Base-by-base conservation (phyloP, 257 asterid species). In the Petunia axillaris region DNA sequence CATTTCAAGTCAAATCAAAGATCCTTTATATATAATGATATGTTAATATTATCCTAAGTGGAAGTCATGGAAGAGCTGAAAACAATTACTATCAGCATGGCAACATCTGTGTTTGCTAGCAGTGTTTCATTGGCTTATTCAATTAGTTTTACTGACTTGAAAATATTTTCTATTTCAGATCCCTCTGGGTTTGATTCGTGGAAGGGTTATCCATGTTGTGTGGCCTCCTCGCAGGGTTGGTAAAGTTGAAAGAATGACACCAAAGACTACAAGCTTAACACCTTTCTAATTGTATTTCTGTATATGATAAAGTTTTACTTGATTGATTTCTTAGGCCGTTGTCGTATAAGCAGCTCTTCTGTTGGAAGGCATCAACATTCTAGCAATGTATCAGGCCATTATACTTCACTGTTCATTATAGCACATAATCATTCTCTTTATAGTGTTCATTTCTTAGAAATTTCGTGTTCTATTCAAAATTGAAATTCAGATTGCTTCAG, bases 221-320 rank as follows among this genome's bases (percentile, higher is more conserved):
- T 94, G 99, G 98, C 98, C 98, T 50, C 98, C 98, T 63, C 92
- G 89, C 70, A 85, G 98, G 82, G 37, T 91, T 11, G 97, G 98
- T 66, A 85, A 80, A 87, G 88, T 93, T 79, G 83, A 84, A 78
- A 58, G 91, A 59, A 82, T 76, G 50, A 66, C 8, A 63, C 16
- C 68, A 36, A 63, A 63, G 44, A 63, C 11, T 10, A 63, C n/a
- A 4, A 63, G 43, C 15, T 35, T 63, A 36, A 6, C 5, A 36
- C 68, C 44, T 3, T 63, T 63, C 6, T 36, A 63, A 63, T 35
- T 4, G 16, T 37, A 37, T 4, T 38, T 46, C 4, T 43, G 44
- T 37, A 9, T 37, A 64, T 64, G 46, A 37, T 11, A 10, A 9
- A 39, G 38, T 53, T 53, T 13, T 64, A 13, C 73, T 11, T 13